These are phyloP conservation scores for Arthonia radiata DNA, from an alignment of 495 filamentous ascomycete genomes.

Conservation along the genomic window DNA sequence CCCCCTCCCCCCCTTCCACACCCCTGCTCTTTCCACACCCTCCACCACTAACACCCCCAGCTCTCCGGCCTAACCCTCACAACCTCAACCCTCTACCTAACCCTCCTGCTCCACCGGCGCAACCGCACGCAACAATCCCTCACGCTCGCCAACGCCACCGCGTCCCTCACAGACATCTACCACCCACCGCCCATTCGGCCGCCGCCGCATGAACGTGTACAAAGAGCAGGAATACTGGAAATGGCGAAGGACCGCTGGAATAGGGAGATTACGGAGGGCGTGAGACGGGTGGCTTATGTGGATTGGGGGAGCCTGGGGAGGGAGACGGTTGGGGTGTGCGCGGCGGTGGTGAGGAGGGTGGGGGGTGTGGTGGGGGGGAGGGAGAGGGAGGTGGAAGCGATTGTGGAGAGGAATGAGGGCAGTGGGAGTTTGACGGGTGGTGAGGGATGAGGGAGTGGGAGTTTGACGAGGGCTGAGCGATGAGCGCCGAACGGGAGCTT, in stretches of 20 bases:
- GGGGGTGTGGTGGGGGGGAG: slow-evolving; percentile 18
- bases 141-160: slow-evolving; percentile 46
- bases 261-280: slow-evolving; percentile 39
- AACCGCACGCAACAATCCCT: slow-evolving; percentile 45
- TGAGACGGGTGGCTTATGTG: slow-evolving; percentile 38
- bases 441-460: too few species aligned
- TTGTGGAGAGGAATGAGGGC: slow-evolving; percentile 9
- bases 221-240: slow-evolving; percentile 26
- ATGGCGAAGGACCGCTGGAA: slow-evolving; percentile 63
- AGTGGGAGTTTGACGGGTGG: slow-evolving; percentile 1
- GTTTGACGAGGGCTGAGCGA: too few species aligned
- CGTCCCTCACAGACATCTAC: slow-evolving; percentile 28
- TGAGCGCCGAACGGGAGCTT: too few species aligned
- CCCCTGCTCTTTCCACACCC: slow-evolving; percentile 1
- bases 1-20: slow-evolving; percentile 3
- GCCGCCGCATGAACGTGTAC: slow-evolving; percentile 26
- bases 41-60: slow-evolving; percentile 15
- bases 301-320: slow-evolving; percentile 37
- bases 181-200: slow-evolving; percentile 44
- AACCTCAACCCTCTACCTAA: slow-evolving; percentile 56
- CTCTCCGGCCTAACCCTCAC: slow-evolving; percentile 73
- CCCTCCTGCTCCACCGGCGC: slow-evolving; percentile 44
- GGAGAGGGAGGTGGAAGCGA: slow-evolving; percentile 23
- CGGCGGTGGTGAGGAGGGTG: slow-evolving; percentile 10
- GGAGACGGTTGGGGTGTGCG: slow-evolving; percentile 25